phyloP scores from a whole-genome alignment of 371 early-diverging fungal species.

The Quaeritorhiza haematococci region DNA sequence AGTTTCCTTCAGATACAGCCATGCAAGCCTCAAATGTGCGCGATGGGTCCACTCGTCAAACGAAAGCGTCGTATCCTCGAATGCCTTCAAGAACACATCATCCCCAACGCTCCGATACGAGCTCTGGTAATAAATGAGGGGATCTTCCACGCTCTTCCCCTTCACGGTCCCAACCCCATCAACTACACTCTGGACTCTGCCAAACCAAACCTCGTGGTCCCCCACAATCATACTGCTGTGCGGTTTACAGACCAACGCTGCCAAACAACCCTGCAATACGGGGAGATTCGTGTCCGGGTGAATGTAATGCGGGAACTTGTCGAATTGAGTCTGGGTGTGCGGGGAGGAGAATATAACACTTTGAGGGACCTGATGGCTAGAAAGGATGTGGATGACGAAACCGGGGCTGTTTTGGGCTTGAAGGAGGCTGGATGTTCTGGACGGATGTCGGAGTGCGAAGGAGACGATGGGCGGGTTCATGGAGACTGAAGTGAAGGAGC shows the following conservation, averaged over 20 bases:
- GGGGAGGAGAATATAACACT: conserved; percentile 64
- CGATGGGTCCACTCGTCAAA: conserved; percentile 55
- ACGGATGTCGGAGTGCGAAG: conserved; percentile 62
- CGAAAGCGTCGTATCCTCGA: conserved; percentile 38
- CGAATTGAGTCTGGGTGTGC: conserved; percentile 30
- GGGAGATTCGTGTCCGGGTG: conserved; percentile 52
- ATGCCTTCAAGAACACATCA: conserved; percentile 40
- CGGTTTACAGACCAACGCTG: conserved; percentile 56
- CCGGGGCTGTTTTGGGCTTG: conserved; percentile 3
- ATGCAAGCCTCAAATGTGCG: conserved; percentile 57
- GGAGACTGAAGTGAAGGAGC: conserved; percentile 67
- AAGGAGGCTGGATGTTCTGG: conserved; percentile 36
- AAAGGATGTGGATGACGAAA: conserved; percentile 62
- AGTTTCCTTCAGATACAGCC: conserved; percentile 52
- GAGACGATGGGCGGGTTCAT: conserved; percentile 60
- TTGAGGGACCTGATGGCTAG: conserved; percentile 54
- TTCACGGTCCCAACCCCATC: conserved; percentile 50
- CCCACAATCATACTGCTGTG: conserved; percentile 51
- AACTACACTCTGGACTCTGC: conserved; percentile 51
- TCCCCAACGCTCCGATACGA: conserved; percentile 55
- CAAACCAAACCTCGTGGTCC: conserved; percentile 67
- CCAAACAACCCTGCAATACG: conserved; percentile 55
- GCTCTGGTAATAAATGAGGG: conserved; percentile 61
- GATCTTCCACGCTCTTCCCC: conserved; percentile 34
- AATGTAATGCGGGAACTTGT: conserved; percentile 53